Conservation (phyloP, 2,329 filamentous ascomycete species). For the Diaporthe velutina region DNA sequence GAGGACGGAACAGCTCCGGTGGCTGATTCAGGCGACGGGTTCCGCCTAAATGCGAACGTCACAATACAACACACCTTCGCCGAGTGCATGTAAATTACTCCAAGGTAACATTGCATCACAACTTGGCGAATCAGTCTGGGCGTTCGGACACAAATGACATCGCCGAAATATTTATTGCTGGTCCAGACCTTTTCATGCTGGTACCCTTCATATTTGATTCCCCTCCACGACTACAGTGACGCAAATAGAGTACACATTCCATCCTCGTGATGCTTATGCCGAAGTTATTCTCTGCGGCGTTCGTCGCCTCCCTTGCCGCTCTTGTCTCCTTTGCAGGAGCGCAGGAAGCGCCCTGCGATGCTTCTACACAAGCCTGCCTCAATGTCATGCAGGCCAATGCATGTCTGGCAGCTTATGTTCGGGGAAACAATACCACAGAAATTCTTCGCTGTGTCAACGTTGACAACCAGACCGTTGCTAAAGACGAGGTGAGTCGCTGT, state of each 20-base stretch:
- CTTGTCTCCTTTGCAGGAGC: neutral
- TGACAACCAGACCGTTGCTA: neutral
- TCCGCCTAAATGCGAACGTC: slow-evolving; percentile 1
- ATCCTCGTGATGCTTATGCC: neutral
- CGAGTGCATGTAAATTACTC: neutral
- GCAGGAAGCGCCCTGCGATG: neutral
- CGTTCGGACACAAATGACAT: neutral
- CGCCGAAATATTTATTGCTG: neutral
- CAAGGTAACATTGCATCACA: neutral
- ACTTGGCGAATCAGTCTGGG: neutral
- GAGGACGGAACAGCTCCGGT: too few relatives aligned
- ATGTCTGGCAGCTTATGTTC: neutral
- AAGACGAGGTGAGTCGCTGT: neutral
- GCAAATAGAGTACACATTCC: too few relatives aligned
- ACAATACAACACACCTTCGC: neutral
- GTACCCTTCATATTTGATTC: neutral
- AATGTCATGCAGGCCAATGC: slow-evolving; percentile 6
- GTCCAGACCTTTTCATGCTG: neutral
- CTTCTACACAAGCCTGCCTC: neutral
- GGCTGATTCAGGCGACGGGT: neutral
- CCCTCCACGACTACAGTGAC: too few relatives aligned
- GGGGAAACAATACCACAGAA: neutral
- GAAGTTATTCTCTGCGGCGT: neutral
- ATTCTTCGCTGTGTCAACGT: slow-evolving; percentile 8
- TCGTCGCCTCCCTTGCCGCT: neutral